Evolutionary conservation across 1,139 yeast genomes (phyloP), one percentile per base, ranked within the genome.

Genomic region (Komagataea norvegica): DNA sequence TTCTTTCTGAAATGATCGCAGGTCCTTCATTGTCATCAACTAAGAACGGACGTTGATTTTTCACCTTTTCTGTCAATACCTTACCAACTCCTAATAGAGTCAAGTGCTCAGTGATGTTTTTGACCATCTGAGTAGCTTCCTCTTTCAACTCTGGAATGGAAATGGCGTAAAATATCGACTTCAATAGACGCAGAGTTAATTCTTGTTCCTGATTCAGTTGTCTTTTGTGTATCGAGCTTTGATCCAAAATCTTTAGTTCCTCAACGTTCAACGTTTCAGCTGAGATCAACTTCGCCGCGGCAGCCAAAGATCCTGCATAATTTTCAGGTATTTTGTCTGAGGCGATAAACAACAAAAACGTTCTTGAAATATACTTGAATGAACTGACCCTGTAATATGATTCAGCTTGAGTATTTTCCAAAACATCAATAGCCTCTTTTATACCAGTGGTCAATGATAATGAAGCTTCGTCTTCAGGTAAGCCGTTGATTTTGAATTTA

Each of bases 381-480:
- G 97, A 94, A 52, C 84, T 79, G 8, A 76, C 67, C 43, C 93
- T 69, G 58, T 86, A 85, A 51, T 81, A 87, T 2, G 68, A 56
- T 45, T 80, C 78, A 31, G 73, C 67, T 36, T 86, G 68, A 5
- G 76, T 74, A 52, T 86, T 89, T 43, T 82, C 86, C 36, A 89
- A 61, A 62, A 80, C 61, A 10, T 61, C 59, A 24, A 74, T 49
- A 0, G 96, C 96, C 5, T 91, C 75, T 30, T 76, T 72, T 3
- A 91, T 70, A 19, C 94, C 96, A 0, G 96, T 85, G 0, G 96
- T 81, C 17, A 91, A 68, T 1, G 91, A 79, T 22, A 91, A 69
- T 0, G 89, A 81, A 4, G 83, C 75, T 33, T 69, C 67, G 1
- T 64, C 68, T 4, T 73, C 65, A 27, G 42, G 40, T 34, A 87